These are phyloP conservation scores for Xylaria sp. DNA, from an alignment of 495 filamentous ascomycete genomes.

Conservation along the genomic window DNA sequence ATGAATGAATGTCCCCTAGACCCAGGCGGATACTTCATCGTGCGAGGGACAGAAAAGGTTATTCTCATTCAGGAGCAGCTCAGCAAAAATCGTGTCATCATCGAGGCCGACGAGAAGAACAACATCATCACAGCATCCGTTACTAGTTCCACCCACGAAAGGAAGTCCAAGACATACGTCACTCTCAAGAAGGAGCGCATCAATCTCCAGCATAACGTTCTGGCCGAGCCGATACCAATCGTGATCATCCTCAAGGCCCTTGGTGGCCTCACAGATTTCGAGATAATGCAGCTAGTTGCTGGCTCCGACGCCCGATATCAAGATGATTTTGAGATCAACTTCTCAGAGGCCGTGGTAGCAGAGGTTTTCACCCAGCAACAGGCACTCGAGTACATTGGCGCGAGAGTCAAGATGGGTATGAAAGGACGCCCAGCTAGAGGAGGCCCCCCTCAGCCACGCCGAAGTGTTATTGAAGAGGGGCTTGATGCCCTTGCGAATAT, in stretches of 20 bases:
- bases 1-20: conserved; percentile 95
- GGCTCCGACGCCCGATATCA: conserved; percentile 87
- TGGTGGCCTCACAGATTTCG: conserved; percentile 90
- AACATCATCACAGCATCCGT: conserved; percentile 94
- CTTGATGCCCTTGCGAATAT: conserved; percentile 89
- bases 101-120: conserved; percentile 89
- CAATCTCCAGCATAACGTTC: conserved; percentile 87
- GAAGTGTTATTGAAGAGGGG: conserved; percentile 84
- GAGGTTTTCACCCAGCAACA: conserved; percentile 91
- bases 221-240: conserved; percentile 91
- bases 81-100: conserved; percentile 98
- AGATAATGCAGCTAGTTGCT: conserved; percentile 87
- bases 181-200: conserved; percentile 90
- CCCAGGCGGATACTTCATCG: conserved; percentile 95
- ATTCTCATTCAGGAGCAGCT: conserved; percentile 98
- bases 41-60: conserved; percentile 89
- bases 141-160: conserved; percentile 96
- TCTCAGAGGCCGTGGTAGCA: conserved; percentile 84
- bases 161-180: conserved; percentile 97
- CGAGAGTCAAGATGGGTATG: conserved; percentile 81
- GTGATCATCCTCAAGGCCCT: conserved; percentile 91
- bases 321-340: conserved; percentile 92
- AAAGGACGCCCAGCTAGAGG: conserved; percentile 55
- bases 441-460: conserved; percentile 48
- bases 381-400: conserved; percentile 88